Base-by-base conservation (phyloP, 352 stramenopile genomes). In the Phytophthora palmivora region DNA sequence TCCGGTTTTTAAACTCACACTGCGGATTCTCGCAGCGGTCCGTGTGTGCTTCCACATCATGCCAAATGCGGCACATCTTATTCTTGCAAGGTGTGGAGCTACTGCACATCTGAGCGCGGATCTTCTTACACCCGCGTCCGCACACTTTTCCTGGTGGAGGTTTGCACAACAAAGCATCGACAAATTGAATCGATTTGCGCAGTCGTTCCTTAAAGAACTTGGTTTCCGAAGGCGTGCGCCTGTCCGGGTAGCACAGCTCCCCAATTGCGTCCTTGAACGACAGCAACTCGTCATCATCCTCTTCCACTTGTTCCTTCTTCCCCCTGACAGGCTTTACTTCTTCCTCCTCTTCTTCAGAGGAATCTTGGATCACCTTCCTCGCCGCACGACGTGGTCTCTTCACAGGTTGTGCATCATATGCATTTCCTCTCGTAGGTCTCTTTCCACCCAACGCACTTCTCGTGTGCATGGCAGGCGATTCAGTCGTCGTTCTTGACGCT, bases 31-130 rank as follows among this genome's bases (percentile, higher is more conserved):
- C 57, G 49, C 82, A 91, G 44, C 72, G 73, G 32, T 89, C 82
- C 6, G 75, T 89, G 52, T 91, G 79, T 2, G 82, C 79, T 45
- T 91, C 79, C 8, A 91, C 82, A 34, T 91, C 79, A 51, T 89
- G 79, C 82, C 82, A 91, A 19, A 89, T 72, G 18, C 82, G 79
- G n/a, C 82, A 89, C 54, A 84, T 79, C 44, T 78, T 79, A 74
- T 88, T 84, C 16, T 79, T 67, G 37, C 82, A 91, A 16, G 79
- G 79, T 26, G 71, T 58, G 30, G 77, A 70, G 39, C 63, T 72
- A 46, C 82, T 88, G 46, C 79, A 91, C 79, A 89, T 91, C 19
- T 79, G 73, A 9, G 58, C 59, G 11, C 82, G 79, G 32, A 87
- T 82, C 53, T 82, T 82, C 39, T 70, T 74, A 44, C 79, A 91